Percentiles rank a stretch among this genome's conserved stretches.
phyloP scores from a whole-genome alignment of 768 basidiomycete genomes.

The Mycena kentingensis region DNA sequence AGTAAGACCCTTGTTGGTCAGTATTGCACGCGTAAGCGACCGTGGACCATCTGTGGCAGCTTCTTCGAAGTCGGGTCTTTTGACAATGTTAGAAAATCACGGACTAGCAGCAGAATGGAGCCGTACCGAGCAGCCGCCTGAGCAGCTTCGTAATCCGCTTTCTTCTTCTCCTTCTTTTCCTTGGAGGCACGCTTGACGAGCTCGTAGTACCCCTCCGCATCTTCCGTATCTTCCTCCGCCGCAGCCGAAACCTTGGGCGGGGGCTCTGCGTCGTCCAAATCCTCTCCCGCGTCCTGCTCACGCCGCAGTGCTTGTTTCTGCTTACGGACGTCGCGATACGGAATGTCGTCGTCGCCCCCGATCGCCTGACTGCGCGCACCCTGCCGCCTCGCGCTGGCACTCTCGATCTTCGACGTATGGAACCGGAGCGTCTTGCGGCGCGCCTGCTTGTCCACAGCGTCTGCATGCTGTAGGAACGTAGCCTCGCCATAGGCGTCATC shows the following conservation, averaged over 20 bases:
- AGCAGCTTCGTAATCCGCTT: constrained; percentile 74
- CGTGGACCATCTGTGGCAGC: constrained; percentile 68
- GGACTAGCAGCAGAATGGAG: background rate
- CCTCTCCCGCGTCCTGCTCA: constrained; percentile 53
- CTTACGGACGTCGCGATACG: constrained; percentile 76
- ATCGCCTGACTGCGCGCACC: constrained; percentile 69
- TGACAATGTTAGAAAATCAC: constrained; percentile 9
- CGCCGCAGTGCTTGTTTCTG: constrained; percentile 47
- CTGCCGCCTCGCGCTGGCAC: constrained; percentile 71
- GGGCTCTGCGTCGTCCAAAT: constrained; percentile 62
- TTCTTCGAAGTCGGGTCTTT: constrained; percentile 35
- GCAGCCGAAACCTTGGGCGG: constrained; percentile 37
- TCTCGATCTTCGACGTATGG: constrained; percentile 91
- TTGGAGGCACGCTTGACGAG: constrained; percentile 76
- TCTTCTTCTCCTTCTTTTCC: constrained; percentile 76
- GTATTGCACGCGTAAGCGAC: constrained; percentile 84
- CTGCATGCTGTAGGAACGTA: constrained; percentile 63
- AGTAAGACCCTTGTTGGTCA: constrained; percentile 93
- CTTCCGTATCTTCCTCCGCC: constrained; percentile 46
- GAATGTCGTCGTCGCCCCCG: constrained; percentile 95
- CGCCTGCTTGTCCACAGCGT: constrained; percentile 81
- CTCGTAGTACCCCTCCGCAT: constrained; percentile 84
- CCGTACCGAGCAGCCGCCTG: constrained; percentile 60
- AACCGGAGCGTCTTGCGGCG: constrained; percentile 85
- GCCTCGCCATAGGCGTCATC: constrained; percentile 74